A percentile compares a stretch with the other conserved stretches of the same genome.
These are phyloP conservation scores for Cladobotryum protrusum DNA, from an alignment of 2,329 filamentous ascomycete species.

Conservation along the genomic window DNA sequence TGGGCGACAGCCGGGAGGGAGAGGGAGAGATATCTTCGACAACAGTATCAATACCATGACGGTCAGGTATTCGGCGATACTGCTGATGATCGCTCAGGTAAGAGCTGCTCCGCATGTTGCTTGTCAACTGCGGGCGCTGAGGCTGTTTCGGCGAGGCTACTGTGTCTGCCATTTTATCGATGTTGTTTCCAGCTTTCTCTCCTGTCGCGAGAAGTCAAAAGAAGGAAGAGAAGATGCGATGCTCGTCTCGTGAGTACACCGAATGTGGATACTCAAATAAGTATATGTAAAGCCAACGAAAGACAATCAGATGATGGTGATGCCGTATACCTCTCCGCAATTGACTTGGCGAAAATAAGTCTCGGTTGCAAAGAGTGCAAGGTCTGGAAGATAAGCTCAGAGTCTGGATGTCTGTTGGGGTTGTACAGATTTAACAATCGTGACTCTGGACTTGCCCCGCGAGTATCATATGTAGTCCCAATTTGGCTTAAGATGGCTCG, in stretches of 20 bases:
- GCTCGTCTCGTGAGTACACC: neutral
- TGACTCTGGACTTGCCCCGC: neutral
- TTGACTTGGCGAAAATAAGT: neutral
- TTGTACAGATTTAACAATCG: neutral
- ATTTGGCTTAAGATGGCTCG: neutral
- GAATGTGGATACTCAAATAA: neutral
- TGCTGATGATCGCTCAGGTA: slow-evolving; percentile 59
- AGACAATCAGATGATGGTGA: no score
- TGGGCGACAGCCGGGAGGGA: slow-evolving; percentile 30
- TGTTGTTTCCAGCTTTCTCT: neutral
- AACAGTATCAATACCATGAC: slow-evolving; percentile 59
- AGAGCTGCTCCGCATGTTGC: slow-evolving; percentile 52
- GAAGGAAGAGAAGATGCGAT: neutral
- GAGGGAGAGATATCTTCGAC: slow-evolving; percentile 47
- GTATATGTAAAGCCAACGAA: no score
- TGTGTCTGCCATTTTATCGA: slow-evolving; percentile 6
- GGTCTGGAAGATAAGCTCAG: neutral
- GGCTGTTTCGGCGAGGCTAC: slow-evolving; percentile 22
- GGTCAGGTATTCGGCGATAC: slow-evolving; percentile 48
- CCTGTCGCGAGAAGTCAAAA: neutral
- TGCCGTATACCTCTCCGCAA: neutral
- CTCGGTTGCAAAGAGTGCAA: neutral
- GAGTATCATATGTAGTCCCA: neutral
- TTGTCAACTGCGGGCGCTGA: slow-evolving; percentile 42
- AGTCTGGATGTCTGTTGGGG: neutral